Base-by-base conservation (phyloP, 768 basidiomycete genomes). In the Suillus spraguei region DNA sequence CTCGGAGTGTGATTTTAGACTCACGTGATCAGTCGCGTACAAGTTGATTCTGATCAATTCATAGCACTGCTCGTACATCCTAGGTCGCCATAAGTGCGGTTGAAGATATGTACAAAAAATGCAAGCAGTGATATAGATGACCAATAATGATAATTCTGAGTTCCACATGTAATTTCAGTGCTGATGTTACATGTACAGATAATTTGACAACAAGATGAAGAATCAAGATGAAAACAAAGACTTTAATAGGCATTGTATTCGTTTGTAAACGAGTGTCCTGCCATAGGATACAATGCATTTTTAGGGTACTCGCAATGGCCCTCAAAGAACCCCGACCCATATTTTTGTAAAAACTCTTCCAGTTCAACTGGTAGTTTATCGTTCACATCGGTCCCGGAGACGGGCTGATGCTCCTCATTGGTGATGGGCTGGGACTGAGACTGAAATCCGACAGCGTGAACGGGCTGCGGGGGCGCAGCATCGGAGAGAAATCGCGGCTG, bases 1-100 rank as follows among this genome's bases (percentile, higher is more conserved):
- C 4, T n/a, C n/a, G n/a, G 36, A 10, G 10, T 46, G 16, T 32
- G 50, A 52, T 33, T 53, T 53, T 53, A 3, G 50, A 20, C 1
- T 1, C 50, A 53, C 50, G 50, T 53, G 50, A 53, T 33, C 50
- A 53, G 17, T 53, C 50, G 28, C 50, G 28, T 50, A 17, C 49
- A 50, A 8, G 24, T 49, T 49, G 14, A 47, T 47, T 47, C 22
- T 24, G 5, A 24, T 49, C 24, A 17, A 32, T 28, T 50, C 16
- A 1, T 24, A 28, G 47, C 24, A 49, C 47, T 20, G 13, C 22
- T 49, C 7, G 49, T 49, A 49, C 24, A 49, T 16, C 22, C 13
- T 16, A 47, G 11, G 46, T 46, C 7, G 41, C 20, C 8, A 20
- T 20, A 20, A 20, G 8, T 42, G 42, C n/a, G n/a, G n/a, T 14